These are phyloP conservation scores for Plectosphaerella sp. DNA, from an alignment of 2,329 filamentous ascomycete species.

Conservation along the genomic window DNA sequence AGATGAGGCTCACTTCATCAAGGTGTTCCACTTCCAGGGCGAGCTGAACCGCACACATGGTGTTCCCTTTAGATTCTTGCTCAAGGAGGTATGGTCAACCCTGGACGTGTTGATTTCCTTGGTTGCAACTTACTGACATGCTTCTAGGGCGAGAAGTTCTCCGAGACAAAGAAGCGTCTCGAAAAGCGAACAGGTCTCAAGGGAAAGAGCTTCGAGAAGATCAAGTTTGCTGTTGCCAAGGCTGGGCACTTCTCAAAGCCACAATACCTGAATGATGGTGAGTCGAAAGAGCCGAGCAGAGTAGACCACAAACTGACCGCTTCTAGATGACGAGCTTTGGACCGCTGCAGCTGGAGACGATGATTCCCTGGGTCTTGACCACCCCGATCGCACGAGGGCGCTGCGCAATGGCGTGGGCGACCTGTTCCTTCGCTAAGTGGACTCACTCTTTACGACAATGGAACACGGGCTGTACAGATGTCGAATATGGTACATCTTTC, in stretches of 20 bases:
- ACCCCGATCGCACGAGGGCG: constrained; percentile 56
- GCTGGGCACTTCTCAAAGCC: constrained; percentile 71
- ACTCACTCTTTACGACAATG: not conserved
- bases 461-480: not conserved
- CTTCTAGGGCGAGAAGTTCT: constrained; percentile 72
- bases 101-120: not conserved
- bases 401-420: constrained; percentile 58
- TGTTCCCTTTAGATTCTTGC: constrained; percentile 83
- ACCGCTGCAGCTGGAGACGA: constrained; percentile 49
- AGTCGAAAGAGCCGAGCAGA: constrained; percentile 25
- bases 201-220: constrained; percentile 97
- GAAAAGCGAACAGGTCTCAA: constrained; percentile 92
- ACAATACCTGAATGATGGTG: constrained; percentile 83
- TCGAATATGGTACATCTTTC: not conserved
- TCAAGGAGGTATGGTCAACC: constrained; percentile 64
- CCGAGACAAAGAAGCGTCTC: constrained; percentile 89
- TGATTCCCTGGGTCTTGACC: constrained; percentile 61
- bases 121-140: constrained; percentile 1
- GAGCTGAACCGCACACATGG: constrained; percentile 82
- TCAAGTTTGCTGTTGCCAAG: constrained; percentile 85
- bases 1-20: constrained; percentile 58
- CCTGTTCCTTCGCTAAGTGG: constrained; percentile 49
- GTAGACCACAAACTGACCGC: constrained; percentile 15
- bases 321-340: constrained; percentile 55
- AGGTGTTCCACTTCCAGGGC: constrained; percentile 88